Conservation (phyloP, 352 stramenopile species). For the Stramenopiles sp. region DNA sequence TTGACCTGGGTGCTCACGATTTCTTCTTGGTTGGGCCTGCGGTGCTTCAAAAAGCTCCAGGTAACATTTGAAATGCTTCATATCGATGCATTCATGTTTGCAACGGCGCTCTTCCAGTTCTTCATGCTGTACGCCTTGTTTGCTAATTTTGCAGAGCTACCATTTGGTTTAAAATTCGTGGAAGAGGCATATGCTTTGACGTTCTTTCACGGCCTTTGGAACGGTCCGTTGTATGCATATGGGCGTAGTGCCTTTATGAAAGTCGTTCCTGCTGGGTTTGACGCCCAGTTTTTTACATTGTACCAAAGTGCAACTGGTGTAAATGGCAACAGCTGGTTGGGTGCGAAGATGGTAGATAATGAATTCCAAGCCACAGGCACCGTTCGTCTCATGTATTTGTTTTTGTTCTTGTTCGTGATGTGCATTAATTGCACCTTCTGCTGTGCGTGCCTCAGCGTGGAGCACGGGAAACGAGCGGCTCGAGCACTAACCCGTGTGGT, state of each 20-base stretch:
- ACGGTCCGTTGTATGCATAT: no score
- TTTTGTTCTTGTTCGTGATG: slow-evolving; percentile 12
- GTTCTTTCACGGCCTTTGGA: neutral
- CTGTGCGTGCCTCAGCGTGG: neutral
- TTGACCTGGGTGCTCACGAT: neutral
- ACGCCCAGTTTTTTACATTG: slow-evolving; percentile 3
- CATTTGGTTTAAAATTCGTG: slow-evolving; percentile 11
- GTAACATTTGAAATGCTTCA: neutral
- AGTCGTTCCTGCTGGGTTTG: neutral
- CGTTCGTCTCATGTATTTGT: neutral
- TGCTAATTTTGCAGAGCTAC: neutral
- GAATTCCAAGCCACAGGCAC: neutral
- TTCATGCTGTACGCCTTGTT: neutral
- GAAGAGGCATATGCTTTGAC: neutral
- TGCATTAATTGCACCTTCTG: neutral
- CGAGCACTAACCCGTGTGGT: neutral
- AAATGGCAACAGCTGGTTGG: neutral
- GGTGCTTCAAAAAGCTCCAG: neutral
- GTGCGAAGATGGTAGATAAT: neutral
- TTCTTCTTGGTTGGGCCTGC: neutral
- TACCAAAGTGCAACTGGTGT: neutral
- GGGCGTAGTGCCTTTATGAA: neutral
- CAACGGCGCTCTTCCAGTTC: neutral
- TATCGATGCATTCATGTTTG: neutral
- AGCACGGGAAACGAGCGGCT: neutral